phyloP scores from a whole-genome alignment of 164 flowering plant species.

The Hamamelis virginiana region DNA sequence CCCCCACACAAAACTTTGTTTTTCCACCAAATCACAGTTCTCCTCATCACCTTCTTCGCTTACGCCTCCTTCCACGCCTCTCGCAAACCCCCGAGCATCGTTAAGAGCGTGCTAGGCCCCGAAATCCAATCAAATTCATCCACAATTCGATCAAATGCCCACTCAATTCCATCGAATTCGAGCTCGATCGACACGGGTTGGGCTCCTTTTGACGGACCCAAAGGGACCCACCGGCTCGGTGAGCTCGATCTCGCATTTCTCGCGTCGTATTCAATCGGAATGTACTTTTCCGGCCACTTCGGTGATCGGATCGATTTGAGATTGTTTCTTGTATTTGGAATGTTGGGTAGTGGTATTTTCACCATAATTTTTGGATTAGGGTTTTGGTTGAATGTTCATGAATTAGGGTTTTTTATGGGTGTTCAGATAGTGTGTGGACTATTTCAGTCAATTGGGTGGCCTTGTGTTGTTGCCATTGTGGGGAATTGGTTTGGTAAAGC shows the following conservation, averaged over 20 bases:
- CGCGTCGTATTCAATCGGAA: slow-evolving; percentile 64
- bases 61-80: slow-evolving; percentile 96
- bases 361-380: slow-evolving; percentile 75
- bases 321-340: slow-evolving; percentile 68
- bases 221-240: slow-evolving; percentile 78
- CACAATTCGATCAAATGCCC: background rate
- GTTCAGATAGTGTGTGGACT: slow-evolving; percentile 78
- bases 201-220: slow-evolving; percentile 74
- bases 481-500: slow-evolving; percentile 95
- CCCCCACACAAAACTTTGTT: slow-evolving; percentile 46
- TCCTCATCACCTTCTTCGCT: slow-evolving; percentile 75
- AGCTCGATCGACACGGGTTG: slow-evolving; percentile 48
- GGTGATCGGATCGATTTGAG: slow-evolving; percentile 82
- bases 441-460: slow-evolving; percentile 95
- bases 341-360: slow-evolving; percentile 71
- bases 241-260: slow-evolving; percentile 92
- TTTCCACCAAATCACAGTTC: slow-evolving; percentile 57
- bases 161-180: background rate
- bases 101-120: slow-evolving; percentile 68
- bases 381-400: slow-evolving; percentile 67
- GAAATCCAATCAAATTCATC: slow-evolving; percentile 18
- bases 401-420: slow-evolving; percentile 47
- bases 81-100: slow-evolving; percentile 91
- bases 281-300: slow-evolving; percentile 81
- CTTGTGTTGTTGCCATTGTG: slow-evolving; percentile 85